phyloP scores from a whole-genome alignment of 2,329 filamentous ascomycete species.

The Aureobasidium sp. region DNA sequence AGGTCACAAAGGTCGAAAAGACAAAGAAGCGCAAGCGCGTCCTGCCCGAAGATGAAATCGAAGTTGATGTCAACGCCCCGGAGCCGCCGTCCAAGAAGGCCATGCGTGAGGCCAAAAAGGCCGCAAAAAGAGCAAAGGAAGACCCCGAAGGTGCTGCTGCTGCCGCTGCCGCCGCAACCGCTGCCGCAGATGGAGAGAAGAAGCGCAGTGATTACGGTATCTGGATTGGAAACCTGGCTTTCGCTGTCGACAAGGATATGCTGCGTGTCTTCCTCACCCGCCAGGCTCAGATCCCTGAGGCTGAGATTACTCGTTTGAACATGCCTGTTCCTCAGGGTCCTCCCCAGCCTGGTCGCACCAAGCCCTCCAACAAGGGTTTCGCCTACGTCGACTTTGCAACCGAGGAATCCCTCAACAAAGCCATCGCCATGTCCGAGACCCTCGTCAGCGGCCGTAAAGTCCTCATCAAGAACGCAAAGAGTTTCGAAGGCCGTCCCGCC shows the following conservation, averaged over 20 bases:
- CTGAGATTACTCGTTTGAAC: slow-evolving; percentile 76
- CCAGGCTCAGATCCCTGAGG: slow-evolving; percentile 49
- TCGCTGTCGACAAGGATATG: slow-evolving; percentile 64
- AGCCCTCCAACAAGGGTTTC: slow-evolving; percentile 77
- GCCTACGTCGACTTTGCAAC: slow-evolving; percentile 89
- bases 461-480: slow-evolving; percentile 87
- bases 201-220: slow-evolving; percentile 72
- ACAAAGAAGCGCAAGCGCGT: slow-evolving; percentile 61
- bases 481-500: slow-evolving; percentile 79
- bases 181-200: slow-evolving; percentile 19
- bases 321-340: slow-evolving; percentile 53
- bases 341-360: slow-evolving; percentile 24
- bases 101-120: slow-evolving; percentile 79
- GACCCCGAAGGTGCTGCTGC: slow-evolving; percentile 10
- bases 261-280: slow-evolving; percentile 73
- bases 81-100: slow-evolving; percentile 95
- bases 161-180: slow-evolving; percentile 2
- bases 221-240: slow-evolving; percentile 96
- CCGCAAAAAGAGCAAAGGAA: slow-evolving; percentile 14
- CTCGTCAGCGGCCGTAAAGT: slow-evolving; percentile 68
- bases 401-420: slow-evolving; percentile 60
- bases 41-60: slow-evolving; percentile 58
- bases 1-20: slow-evolving; percentile 6
- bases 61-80: slow-evolving; percentile 81
- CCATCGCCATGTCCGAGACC: slow-evolving; percentile 78